These are phyloP conservation scores for Cystobasidium sp. DNA, from an alignment of 1,284 basidiomycete genomes.

Conservation along the genomic window DNA sequence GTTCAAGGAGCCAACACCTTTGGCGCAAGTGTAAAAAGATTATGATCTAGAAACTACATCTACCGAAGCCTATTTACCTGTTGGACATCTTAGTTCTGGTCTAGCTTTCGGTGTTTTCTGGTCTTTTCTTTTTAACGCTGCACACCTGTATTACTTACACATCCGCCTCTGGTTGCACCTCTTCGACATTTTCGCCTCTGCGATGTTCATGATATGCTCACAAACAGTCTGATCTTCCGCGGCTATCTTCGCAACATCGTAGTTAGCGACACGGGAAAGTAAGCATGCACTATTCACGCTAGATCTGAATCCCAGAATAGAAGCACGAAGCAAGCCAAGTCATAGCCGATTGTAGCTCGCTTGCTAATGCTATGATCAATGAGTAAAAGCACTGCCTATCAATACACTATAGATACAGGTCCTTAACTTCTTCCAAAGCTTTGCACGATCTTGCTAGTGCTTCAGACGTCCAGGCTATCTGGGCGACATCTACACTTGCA, in stretches of 20 bases:
- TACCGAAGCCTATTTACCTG: background rate
- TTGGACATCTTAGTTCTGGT: constrained; percentile 13
- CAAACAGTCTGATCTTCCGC: no score
- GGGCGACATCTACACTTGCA: constrained; percentile 1
- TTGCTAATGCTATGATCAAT: background rate
- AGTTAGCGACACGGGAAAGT: no score
- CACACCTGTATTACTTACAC: no score
- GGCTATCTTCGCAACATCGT: no score
- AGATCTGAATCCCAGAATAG: no score
- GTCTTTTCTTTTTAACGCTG: no score
- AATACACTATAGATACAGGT: constrained; percentile 1
- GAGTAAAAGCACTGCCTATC: background rate
- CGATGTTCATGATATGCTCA: no score
- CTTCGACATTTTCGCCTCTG: no score
- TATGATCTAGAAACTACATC: background rate
- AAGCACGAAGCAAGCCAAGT: no score
- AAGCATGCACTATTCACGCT: no score
- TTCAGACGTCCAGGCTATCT: constrained; percentile 33
- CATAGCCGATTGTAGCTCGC: background rate
- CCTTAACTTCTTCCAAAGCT: constrained; percentile 15
- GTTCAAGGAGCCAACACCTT: constrained; percentile 46
- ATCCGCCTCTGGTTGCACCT: no score
- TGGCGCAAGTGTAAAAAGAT: constrained; percentile 41
- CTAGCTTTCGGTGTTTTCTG: background rate
- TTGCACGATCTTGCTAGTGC: constrained; percentile 26